Evolutionary conservation across 306 rosid species (phyloP).

Genomic region (Trifolium subterraneum): DNA sequence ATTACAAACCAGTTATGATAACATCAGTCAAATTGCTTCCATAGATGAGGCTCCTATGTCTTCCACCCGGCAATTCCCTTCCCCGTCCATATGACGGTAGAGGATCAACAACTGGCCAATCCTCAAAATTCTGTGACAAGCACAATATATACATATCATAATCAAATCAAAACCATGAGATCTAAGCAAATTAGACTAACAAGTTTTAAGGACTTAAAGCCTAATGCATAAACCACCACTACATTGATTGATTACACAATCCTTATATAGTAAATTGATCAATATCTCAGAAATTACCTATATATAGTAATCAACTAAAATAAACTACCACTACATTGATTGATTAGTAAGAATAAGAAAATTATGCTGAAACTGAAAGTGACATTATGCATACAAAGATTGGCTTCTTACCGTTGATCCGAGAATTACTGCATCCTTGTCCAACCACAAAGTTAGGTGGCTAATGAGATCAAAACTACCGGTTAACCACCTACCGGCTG

Average conservation of each 20-base stretch:
- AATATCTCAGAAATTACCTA: background rate
- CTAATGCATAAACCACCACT: too few species aligned
- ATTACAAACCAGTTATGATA: conserved; percentile 70
- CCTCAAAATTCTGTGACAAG: conserved; percentile 57
- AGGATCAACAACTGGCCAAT: conserved; percentile 85
- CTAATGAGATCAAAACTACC: conserved; percentile 92
- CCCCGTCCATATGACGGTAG: conserved; percentile 93
- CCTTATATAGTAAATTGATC: conserved; percentile 29
- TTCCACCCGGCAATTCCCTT: conserved; percentile 83
- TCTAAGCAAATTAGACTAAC: conserved; percentile 8
- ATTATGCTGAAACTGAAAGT: conserved; percentile 1
- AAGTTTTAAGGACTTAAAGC: conserved; percentile 13
- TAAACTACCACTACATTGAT: conserved; percentile 2
- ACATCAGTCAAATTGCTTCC: conserved; percentile 81
- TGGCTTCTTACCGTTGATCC: conserved; percentile 68
- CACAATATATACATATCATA: conserved; percentile 33
- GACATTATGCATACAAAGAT: conserved; percentile 20
- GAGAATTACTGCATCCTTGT: conserved; percentile 69
- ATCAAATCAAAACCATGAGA: conserved; percentile 17
- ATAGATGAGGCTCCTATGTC: conserved; percentile 74
- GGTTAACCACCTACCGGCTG: conserved; percentile 79
- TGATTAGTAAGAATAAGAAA: conserved; percentile 14
- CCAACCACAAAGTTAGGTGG: conserved; percentile 78
- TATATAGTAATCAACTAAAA: conserved; percentile 4
- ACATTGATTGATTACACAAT: too few species aligned